Percentiles rank a stretch among this genome's conserved stretches.
phyloP scores from a whole-genome alignment of 345 rosid genomes.

The Eutrema japonicum region DNA sequence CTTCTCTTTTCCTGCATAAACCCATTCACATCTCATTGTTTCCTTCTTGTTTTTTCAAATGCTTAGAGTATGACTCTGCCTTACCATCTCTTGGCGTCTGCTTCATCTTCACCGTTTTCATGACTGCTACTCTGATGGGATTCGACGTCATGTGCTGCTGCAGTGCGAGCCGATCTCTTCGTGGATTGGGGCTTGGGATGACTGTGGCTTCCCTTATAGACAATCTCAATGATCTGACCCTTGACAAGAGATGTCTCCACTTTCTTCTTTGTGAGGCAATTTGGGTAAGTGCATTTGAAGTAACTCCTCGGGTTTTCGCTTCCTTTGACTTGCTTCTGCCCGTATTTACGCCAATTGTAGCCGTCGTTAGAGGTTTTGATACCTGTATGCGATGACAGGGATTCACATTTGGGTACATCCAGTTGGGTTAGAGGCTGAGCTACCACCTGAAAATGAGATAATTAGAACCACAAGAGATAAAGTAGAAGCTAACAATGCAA shows the following conservation, averaged over 20 bases:
- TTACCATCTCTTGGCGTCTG: conserved; percentile 86
- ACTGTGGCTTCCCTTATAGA: conserved; percentile 86
- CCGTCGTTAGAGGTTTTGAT: conserved; percentile 66
- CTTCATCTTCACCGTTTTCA: conserved; percentile 72
- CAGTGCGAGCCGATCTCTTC: conserved; percentile 60
- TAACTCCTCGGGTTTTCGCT: conserved; percentile 96
- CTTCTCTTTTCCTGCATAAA: conserved; percentile 73
- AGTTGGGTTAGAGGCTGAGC: conserved; percentile 26
- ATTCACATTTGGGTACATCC: conserved; percentile 36
- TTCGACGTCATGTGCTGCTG: conserved; percentile 54
- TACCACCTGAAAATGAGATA: conserved; percentile 16
- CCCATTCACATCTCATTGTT: conserved; percentile 54
- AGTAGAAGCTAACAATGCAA: conserved; percentile 3
- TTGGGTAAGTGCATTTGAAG: conserved; percentile 85
- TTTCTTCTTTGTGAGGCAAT: conserved; percentile 86
- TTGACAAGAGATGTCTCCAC: conserved; percentile 75
- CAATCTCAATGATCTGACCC: conserved; percentile 90
- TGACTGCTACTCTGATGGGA: conserved; percentile 59
- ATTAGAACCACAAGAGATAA: conserved; percentile 1
- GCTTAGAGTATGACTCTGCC: neutral
- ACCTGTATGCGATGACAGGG: neutral
- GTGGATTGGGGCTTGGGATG: conserved; percentile 86
- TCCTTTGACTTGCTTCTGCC: conserved; percentile 94
- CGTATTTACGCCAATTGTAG: conserved; percentile 96
- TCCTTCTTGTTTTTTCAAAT: conserved; percentile 34